Conservation (phyloP, 345 rosid species). For the Eutrema yunnanense region DNA sequence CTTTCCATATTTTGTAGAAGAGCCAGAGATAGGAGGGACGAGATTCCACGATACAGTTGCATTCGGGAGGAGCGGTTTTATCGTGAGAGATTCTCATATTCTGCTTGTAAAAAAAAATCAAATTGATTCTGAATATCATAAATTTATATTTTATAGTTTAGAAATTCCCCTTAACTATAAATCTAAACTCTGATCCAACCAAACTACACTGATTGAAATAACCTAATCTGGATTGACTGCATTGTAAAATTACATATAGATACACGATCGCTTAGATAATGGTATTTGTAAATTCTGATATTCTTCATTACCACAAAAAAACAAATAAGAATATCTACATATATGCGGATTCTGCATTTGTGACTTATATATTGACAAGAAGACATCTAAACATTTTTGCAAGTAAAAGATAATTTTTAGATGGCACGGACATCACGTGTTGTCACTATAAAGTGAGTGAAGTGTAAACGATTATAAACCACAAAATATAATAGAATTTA, state of each 20-base stretch:
- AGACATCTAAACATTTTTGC: not conserved
- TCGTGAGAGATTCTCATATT: not conserved
- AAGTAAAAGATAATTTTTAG: not conserved
- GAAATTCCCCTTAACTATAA: not conserved
- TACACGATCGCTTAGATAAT: not conserved
- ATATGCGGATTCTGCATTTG: constrained; percentile 1
- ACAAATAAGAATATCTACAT: not conserved
- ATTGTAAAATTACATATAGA: not conserved
- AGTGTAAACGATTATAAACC: constrained; percentile 9
- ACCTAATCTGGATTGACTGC: not conserved
- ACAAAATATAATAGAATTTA: not conserved
- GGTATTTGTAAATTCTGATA: not conserved
- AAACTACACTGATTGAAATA: not conserved
- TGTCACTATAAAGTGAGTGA: constrained; percentile 7
- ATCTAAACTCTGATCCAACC: not conserved
- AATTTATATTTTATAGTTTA: not conserved
- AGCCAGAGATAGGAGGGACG: too few relatives aligned
- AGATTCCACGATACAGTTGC: too few relatives aligned
- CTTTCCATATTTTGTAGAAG: too few relatives aligned
- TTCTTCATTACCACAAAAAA: not conserved
- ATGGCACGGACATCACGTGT: constrained; percentile 20
- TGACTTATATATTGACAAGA: constrained; percentile 3
- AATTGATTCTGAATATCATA: not conserved
- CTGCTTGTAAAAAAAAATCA: not conserved
- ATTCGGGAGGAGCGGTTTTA: too few relatives aligned